phyloP scores from a whole-genome alignment of 2,329 filamentous ascomycete species.

The Ophiostoma sp. region DNA sequence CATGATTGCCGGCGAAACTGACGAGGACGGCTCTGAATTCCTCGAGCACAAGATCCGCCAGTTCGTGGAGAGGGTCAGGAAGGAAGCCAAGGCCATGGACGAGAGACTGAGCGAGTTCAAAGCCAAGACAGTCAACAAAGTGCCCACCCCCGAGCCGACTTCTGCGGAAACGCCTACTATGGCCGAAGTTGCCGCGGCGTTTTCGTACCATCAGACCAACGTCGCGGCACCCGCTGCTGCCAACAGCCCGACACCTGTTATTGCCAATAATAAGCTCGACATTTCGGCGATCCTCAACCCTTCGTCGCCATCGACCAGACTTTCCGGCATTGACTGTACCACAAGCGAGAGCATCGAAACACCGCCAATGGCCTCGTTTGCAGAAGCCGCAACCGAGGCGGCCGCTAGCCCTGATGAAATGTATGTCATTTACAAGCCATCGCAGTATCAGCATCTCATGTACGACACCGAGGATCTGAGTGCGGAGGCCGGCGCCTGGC shows the following conservation, averaged over 20 bases:
- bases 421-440: background rate
- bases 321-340: background rate
- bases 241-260: background rate
- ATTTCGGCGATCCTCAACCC: slow-evolving; percentile 28
- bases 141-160: background rate
- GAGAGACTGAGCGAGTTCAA: background rate
- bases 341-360: background rate
- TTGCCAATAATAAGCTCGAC: slow-evolving; percentile 20
- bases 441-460: background rate
- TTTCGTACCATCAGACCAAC: too few species aligned
- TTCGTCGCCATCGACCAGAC: background rate
- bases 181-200: background rate
- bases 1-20: background rate
- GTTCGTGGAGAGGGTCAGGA: background rate
- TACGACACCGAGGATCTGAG: background rate
- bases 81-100: background rate
- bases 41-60: background rate
- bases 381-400: background rate
- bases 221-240: too few species aligned
- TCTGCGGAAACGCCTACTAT: background rate
- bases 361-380: background rate
- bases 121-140: background rate
- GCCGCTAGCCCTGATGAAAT: background rate
- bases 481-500: background rate
- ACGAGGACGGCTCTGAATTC: background rate